Percentiles rank a stretch among this genome's conserved stretches.
Evolutionary conservation across 768 basidiomycete species (phyloP).

Genomic region (Suillus discolor): DNA sequence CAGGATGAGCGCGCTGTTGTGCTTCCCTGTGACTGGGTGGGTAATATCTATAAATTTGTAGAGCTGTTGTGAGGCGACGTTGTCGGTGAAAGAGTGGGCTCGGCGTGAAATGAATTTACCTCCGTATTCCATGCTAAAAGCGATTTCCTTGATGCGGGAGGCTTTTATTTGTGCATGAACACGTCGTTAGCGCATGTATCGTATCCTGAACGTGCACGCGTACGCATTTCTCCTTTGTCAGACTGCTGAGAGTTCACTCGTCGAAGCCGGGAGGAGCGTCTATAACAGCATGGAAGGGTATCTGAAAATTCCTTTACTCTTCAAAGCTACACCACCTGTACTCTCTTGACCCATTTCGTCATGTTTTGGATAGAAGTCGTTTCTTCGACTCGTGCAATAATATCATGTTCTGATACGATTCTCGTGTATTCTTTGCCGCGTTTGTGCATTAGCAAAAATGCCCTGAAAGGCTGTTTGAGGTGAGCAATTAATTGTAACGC

Average conservation of each 20-base stretch:
- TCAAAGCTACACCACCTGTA: background rate
- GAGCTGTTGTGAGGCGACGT: slow-evolving; percentile 27
- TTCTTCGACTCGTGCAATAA: background rate
- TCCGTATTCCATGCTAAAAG: slow-evolving; percentile 51
- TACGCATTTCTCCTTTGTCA: slow-evolving; percentile 42
- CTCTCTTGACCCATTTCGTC: background rate
- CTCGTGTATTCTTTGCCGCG: background rate
- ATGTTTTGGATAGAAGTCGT: background rate
- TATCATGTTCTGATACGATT: background rate
- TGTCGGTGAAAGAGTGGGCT: background rate
- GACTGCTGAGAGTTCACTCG: slow-evolving; percentile 44
- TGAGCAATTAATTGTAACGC: too few species aligned
- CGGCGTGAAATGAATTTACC: slow-evolving; percentile 15
- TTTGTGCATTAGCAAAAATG: background rate
- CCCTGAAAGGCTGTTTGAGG: background rate
- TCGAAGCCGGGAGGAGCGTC: slow-evolving; percentile 39
- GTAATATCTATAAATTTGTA: slow-evolving; percentile 38
- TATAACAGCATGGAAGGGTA: slow-evolving; percentile 27
- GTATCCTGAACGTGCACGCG: slow-evolving; percentile 1
- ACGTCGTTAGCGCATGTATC: background rate
- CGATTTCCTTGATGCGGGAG: slow-evolving; percentile 46
- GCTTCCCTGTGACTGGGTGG: slow-evolving; percentile 29
- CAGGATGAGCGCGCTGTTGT: slow-evolving; percentile 36
- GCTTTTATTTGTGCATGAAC: slow-evolving; percentile 40
- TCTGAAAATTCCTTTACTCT: too few species aligned